These are phyloP conservation scores for Bocquillonia castaneifolia DNA, from an alignment of 441 rosid species.

Conservation along the genomic window DNA sequence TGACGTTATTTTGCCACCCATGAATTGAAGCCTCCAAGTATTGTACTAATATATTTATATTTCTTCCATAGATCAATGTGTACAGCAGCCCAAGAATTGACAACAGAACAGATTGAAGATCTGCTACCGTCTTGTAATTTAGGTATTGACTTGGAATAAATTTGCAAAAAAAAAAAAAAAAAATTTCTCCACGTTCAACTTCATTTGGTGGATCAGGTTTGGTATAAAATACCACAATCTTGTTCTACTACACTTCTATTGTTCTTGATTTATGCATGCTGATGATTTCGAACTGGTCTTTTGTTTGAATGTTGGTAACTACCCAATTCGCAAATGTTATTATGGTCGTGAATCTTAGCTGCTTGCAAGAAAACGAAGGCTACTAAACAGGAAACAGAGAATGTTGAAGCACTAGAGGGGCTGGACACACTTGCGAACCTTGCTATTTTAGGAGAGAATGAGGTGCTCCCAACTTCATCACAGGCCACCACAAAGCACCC, in stretches of 20 bases:
- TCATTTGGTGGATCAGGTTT: not conserved
- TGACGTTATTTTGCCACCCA: not conserved
- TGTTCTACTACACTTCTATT: not conserved
- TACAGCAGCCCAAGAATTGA: constrained; percentile 53
- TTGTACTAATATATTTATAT: constrained; percentile 2
- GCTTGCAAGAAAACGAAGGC: constrained; percentile 53
- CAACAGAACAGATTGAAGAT: constrained; percentile 55
- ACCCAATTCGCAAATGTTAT: constrained; percentile 17
- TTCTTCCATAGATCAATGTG: constrained; percentile 52
- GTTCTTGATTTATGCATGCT: constrained; percentile 1
- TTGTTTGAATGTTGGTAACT: constrained; percentile 21
- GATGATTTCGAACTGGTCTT: constrained; percentile 12
- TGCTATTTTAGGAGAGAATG: constrained; percentile 69
- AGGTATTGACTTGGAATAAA: constrained; percentile 39
- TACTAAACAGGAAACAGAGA: constrained; percentile 39
- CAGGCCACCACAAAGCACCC: constrained; percentile 95
- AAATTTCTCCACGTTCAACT: constrained; percentile 2
- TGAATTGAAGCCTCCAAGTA: constrained; percentile 1
- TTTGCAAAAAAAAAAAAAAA: no score
- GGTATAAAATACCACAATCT: not conserved
- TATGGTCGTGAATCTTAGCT: constrained; percentile 32
- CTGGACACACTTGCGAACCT: constrained; percentile 87
- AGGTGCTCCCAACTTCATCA: constrained; percentile 47
- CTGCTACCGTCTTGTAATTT: constrained; percentile 42
- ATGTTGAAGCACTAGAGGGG: constrained; percentile 57